Evolutionary conservation across 2,329 filamentous ascomycete genomes (phyloP), one percentile per base, ranked within the genome.

Genomic region (Shiraia bambusicola): DNA sequence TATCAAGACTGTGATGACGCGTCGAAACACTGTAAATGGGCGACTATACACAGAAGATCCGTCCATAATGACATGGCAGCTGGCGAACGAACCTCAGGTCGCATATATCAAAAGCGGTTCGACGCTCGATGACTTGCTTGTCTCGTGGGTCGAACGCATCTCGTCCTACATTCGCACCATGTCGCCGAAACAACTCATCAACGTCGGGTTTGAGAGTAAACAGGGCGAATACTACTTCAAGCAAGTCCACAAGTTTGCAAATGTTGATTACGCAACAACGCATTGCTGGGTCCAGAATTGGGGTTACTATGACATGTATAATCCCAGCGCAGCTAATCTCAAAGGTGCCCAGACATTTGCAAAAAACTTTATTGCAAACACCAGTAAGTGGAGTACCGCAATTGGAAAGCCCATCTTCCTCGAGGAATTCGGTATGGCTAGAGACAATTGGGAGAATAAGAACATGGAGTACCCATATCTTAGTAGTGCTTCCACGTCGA

Each of bases 251-350:
- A 63, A 65, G 17, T 59, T 65, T 29, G 47, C 54, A 9, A 67
- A 56, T 1, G 66, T 71, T 15, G 66, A 69, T 38, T 71, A 71
- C 32, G 61, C 64, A 9, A 71, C 68, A 1, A 59, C 68, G 12
- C 68, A 71, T 37, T 69, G 62, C 41, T 71, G 68, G 68, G 67
- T 71, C 2, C 48, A 70, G 36, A 70, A 70, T 28, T 70, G 67
- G 67, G 65, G 63, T 16, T 47, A 69, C 0, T 70, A 70, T 41
- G 59, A 69, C 45, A 70, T 70, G 67, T 61, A 66, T 22, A 59
- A 70, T 34, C 48, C 62, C 0, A 64, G 50, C 15, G 48, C 49
- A 10, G 55, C 51, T 6, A 69, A 66, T 37, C 45, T 71, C 5
- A 46, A 60, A 12, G 46, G 43, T 4, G 67, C 68, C 7, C 61